Conservation (phyloP, 768 basidiomycete genomes). For the Tubosaeta sp. region DNA sequence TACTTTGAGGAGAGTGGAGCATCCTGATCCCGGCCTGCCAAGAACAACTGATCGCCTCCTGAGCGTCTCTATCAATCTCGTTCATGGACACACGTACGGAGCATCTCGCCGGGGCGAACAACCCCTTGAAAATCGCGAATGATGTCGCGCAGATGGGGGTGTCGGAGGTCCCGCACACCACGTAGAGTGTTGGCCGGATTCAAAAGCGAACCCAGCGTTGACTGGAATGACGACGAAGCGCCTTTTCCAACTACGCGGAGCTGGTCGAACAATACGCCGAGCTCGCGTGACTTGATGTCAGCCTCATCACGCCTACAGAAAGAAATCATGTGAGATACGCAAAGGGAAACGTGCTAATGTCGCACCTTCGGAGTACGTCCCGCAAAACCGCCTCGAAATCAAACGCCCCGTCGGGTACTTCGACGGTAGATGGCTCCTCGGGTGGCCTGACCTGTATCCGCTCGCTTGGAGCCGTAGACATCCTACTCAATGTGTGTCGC, state of each 20-base stretch:
- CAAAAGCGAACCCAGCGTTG: conserved; percentile 60
- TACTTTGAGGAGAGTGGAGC: conserved; percentile 77
- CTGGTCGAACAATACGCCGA: conserved; percentile 59
- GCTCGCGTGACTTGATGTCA: conserved; percentile 47
- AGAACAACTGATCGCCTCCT: conserved; percentile 57
- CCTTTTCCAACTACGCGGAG: conserved; percentile 60
- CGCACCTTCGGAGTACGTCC: conserved; percentile 22
- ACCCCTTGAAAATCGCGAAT: conserved; percentile 52
- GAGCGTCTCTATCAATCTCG: neutral
- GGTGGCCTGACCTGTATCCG: neutral
- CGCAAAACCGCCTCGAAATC: conserved; percentile 29
- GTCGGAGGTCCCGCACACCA: conserved; percentile 42
- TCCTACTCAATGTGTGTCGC: conserved; percentile 16
- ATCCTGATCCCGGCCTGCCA: conserved; percentile 82
- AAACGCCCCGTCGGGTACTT: conserved; percentile 23
- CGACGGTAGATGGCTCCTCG: neutral
- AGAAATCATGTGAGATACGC: neutral
- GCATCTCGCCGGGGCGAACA: conserved; percentile 62
- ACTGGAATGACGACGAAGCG: conserved; percentile 48
- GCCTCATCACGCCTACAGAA: conserved; percentile 41
- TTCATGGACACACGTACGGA: conserved; percentile 42
- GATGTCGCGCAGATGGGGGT: conserved; percentile 59
- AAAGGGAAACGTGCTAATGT: neutral
- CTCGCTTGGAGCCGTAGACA: conserved; percentile 10
- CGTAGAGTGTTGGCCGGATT: conserved; percentile 46